These are phyloP conservation scores for Nemania bipapillata DNA, from an alignment of 2,329 filamentous ascomycete species.

Conservation along the genomic window DNA sequence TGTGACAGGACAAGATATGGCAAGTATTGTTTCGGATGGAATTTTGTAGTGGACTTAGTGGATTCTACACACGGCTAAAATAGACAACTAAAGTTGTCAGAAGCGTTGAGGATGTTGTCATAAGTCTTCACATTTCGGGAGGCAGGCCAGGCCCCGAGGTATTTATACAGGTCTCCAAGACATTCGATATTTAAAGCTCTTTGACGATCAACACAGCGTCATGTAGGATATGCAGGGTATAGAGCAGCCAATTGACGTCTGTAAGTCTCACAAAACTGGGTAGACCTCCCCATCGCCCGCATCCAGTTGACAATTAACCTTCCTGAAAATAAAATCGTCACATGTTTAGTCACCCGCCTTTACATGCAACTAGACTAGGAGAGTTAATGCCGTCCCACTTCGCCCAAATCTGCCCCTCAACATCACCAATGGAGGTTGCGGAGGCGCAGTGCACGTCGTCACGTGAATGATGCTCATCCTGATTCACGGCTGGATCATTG, in stretches of 20 bases:
- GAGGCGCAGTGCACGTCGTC: background rate
- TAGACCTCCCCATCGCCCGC: no score
- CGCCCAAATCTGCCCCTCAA: background rate
- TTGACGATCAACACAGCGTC: no score
- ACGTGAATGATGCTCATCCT: conserved; percentile 22
- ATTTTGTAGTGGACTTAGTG: background rate
- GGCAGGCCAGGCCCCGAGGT: no score
- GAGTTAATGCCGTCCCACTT: background rate
- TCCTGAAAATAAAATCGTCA: no score
- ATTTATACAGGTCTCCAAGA: conserved; percentile 11
- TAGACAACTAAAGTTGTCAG: background rate
- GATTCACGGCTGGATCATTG: no score
- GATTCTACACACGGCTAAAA: background rate
- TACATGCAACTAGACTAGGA: no score
- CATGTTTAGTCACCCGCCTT: no score
- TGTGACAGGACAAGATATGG: background rate
- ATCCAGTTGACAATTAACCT: no score
- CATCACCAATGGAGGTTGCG: no score
- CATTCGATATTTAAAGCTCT: background rate
- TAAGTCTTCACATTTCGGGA: background rate
- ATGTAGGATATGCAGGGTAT: no score
- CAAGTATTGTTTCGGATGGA: background rate
- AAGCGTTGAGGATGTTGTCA: conserved; percentile 2
- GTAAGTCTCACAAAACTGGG: no score
- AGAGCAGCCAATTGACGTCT: background rate